Base-by-base conservation (phyloP, 2,329 filamentous ascomycete genomes). In the Colletotrichum liriopes region DNA sequence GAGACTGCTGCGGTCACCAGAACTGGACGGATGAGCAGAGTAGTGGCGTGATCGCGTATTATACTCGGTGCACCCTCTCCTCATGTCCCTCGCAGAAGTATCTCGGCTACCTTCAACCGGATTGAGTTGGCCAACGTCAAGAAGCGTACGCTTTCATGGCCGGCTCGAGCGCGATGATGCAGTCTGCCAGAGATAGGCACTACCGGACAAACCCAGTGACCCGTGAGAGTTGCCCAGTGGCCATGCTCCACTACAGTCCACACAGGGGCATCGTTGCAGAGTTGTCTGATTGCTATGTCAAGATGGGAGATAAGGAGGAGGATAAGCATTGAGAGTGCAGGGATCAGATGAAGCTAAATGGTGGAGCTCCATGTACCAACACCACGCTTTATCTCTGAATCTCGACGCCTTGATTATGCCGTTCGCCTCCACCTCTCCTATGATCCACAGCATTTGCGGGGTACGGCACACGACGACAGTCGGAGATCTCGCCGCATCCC, bases 321-420 rank as follows among this genome's bases (percentile, higher is more conserved):
- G 49, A 43, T 63, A 61, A 68, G 58, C 29, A 32, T 43, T 37
- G 65, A 32, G 37, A 9, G 18, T 43, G 60, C 65, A 63, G 63
- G 65, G 59, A 64, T 68, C 39, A 41, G 59, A 56, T 49, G 49
- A 63, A 68, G 65, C 65, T 68, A 68, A 63, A 68, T 55, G 65
- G 65, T 68, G 65, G 65, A 68, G 65, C 65, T 68, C 65, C 65
- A 64, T 37, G 49, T 64, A 58, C 63, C 58, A 64, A 49, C 58
- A 63, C 47, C 29, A 56, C 39, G 58, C 65, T 58, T 58, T 68
- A 68, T 63, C 65, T 68, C 65, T 64, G 65, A 68, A 64, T 64
- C 58, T 49, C 65, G 26, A 45, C 39, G 18, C 52, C 62, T 18
- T 65, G 49, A 29, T 47, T 41, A 63, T 56, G 26, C 65, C 35